Percentiles rank a stretch among this genome's conserved stretches.
These are phyloP conservation scores for Boechera divaricarpa DNA, from an alignment of 345 rosid genomes.

Conservation along the genomic window DNA sequence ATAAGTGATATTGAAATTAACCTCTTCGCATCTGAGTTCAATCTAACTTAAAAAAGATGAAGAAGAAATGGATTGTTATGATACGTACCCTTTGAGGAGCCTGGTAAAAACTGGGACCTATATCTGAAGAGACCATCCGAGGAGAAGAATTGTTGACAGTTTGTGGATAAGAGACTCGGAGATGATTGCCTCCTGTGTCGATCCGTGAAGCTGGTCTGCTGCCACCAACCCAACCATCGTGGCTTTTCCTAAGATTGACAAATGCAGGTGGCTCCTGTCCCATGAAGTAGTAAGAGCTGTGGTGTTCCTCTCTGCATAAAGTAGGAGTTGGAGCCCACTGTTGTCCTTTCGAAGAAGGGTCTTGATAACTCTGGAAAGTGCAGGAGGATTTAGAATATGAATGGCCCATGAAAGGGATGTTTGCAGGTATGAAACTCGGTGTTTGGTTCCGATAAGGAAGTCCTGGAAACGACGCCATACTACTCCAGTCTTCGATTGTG, in stretches of 20 bases:
- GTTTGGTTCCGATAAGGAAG: constrained; percentile 56
- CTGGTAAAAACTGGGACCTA: constrained; percentile 46
- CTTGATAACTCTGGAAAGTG: constrained; percentile 56
- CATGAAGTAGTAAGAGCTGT: constrained; percentile 64
- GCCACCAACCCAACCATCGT: constrained; percentile 55
- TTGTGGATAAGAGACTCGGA: constrained; percentile 64
- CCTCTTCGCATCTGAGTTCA: neutral
- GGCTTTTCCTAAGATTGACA: constrained; percentile 51
- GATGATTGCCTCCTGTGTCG: constrained; percentile 48
- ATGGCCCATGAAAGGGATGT: constrained; percentile 52
- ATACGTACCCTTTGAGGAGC: constrained; percentile 56
- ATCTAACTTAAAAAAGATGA: neutral
- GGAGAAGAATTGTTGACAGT: constrained; percentile 50
- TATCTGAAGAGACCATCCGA: constrained; percentile 46
- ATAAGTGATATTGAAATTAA: neutral
- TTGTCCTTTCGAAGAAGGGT: constrained; percentile 51
- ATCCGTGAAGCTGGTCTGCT: constrained; percentile 48
- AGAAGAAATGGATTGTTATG: constrained; percentile 5
- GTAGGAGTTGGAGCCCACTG: constrained; percentile 56
- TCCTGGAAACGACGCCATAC: constrained; percentile 51
- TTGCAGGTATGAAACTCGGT: constrained; percentile 46
- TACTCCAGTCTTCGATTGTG: constrained; percentile 75
- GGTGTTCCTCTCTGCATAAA: constrained; percentile 70
- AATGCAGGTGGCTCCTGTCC: constrained; percentile 57
- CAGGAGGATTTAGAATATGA: constrained; percentile 63